A percentile compares a stretch with the other conserved stretches of the same genome.
phyloP scores from a whole-genome alignment of 2,329 filamentous ascomycete species.

The Myriangium duriaei region DNA sequence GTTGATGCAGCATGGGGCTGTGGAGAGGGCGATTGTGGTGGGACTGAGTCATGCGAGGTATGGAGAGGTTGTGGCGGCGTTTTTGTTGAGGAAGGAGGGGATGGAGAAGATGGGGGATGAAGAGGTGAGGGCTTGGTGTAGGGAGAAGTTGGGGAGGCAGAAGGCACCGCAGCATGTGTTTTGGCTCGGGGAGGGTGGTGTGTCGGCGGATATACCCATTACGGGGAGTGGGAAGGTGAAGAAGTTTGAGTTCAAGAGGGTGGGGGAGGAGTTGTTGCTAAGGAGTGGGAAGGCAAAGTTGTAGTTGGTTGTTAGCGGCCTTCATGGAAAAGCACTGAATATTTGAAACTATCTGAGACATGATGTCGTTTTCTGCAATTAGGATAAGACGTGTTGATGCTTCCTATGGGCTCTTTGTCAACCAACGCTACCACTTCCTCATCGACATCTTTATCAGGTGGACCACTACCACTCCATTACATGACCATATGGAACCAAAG shows the following conservation, averaged over 20 bases:
- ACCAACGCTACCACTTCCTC: too few relatives aligned
- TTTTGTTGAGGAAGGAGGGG: conserved; percentile 22
- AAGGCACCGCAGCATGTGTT: conserved; percentile 59
- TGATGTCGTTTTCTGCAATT: too few relatives aligned
- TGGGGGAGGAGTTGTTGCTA: conserved; percentile 11
- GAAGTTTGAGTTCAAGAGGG: conserved; percentile 26
- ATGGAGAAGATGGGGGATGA: conserved; percentile 20
- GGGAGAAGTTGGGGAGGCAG: conserved; percentile 27
- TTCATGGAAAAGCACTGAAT: too few relatives aligned
- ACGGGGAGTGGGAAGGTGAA: conserved; percentile 35
- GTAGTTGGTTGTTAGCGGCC: too few relatives aligned
- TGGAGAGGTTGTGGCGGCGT: conserved; percentile 20
- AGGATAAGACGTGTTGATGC: too few relatives aligned
- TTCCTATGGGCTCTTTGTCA: too few relatives aligned
- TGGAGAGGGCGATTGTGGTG: conserved; percentile 20
- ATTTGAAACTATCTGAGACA: too few relatives aligned
- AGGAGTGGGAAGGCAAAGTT: neutral
- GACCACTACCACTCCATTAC: too few relatives aligned
- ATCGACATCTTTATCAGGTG: too few relatives aligned
- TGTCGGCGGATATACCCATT: conserved; percentile 24
- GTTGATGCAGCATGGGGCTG: conserved; percentile 16
- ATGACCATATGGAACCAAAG: too few relatives aligned
- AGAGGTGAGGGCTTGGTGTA: conserved; percentile 26
- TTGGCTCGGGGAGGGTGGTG: conserved; percentile 49
- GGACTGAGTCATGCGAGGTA: conserved; percentile 20